These are phyloP conservation scores for Heracleum sosnowskyi DNA, from an alignment of 129 eudicot species.

Conservation along the genomic window DNA sequence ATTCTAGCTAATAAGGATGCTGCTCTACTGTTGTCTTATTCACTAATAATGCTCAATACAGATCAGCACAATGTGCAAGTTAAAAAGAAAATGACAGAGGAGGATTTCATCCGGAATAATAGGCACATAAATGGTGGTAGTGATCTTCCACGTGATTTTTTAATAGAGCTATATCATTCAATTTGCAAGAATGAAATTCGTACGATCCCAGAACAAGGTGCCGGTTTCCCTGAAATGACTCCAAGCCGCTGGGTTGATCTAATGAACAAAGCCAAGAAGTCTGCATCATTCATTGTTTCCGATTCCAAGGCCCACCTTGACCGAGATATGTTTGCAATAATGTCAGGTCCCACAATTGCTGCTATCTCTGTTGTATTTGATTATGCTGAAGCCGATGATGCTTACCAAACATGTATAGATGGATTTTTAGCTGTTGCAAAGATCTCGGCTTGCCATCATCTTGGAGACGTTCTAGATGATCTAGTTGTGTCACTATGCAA, in stretches of 20 bases:
- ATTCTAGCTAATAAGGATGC: constrained; percentile 84
- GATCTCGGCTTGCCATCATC: constrained; percentile 7
- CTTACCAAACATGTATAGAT: neutral
- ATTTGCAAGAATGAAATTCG: constrained; percentile 82
- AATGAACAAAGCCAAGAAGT: constrained; percentile 6
- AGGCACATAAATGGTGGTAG: constrained; percentile 78
- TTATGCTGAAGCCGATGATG: constrained; percentile 3
- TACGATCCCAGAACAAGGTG: constrained; percentile 85
- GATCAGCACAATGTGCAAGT: constrained; percentile 70
- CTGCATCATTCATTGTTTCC: neutral
- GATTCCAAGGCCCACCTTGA: constrained; percentile 1
- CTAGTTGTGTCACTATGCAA: constrained; percentile 6
- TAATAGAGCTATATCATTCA: constrained; percentile 62
- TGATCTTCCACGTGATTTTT: constrained; percentile 83
- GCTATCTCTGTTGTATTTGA: constrained; percentile 4
- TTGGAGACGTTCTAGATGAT: neutral
- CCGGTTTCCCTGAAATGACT: constrained; percentile 20
- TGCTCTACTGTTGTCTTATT: constrained; percentile 72
- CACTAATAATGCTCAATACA: constrained; percentile 32
- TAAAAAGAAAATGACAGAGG: constrained; percentile 87
- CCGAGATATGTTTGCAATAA: constrained; percentile 4
- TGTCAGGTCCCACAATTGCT: constrained; percentile 8
- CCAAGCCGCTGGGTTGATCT: constrained; percentile 6
- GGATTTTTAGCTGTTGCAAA: constrained; percentile 8
- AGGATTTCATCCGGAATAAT: constrained; percentile 79